Evolutionary conservation across 2,329 filamentous ascomycete genomes (phyloP).

Genomic region (Xylariaceae sp.): DNA sequence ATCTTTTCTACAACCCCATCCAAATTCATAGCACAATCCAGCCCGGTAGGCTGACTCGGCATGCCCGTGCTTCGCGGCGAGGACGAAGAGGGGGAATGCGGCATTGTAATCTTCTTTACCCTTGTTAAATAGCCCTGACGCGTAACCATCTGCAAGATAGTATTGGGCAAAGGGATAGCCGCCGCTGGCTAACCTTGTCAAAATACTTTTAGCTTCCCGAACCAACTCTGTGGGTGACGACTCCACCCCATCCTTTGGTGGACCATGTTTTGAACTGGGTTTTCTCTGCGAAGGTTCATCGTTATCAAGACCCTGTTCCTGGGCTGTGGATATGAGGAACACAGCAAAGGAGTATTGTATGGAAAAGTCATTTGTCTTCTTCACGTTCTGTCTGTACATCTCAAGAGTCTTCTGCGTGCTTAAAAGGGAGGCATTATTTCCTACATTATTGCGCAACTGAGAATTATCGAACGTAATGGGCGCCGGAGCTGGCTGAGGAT

Average conservation of each 20-base stretch:
- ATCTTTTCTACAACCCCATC: conserved; percentile 92
- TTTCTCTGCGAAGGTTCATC: conserved; percentile 54
- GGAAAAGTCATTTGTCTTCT: conserved; percentile 89
- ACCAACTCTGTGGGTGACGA: conserved; percentile 72
- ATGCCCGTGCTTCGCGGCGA: conserved; percentile 95
- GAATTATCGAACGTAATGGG: conserved; percentile 80
- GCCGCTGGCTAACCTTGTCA: conserved; percentile 83
- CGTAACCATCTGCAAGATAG: conserved; percentile 92
- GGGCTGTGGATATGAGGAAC: conserved; percentile 88
- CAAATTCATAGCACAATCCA: conserved; percentile 95
- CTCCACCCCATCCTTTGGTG: conserved; percentile 40
- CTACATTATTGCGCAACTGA: conserved; percentile 77
- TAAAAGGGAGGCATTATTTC: conserved; percentile 87
- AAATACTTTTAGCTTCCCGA: conserved; percentile 85
- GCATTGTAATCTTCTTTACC: conserved; percentile 90
- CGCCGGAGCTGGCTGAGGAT: conserved; percentile 76
- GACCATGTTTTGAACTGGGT: conserved; percentile 51
- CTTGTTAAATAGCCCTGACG: conserved; percentile 93
- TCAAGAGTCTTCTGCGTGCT: conserved; percentile 93
- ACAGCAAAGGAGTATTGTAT: conserved; percentile 97
- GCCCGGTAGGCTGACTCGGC: conserved; percentile 94
- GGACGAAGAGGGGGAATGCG: conserved; percentile 89
- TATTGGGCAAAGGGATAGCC: conserved; percentile 98
- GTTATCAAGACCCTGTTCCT: conserved; percentile 70
- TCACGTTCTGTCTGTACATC: conserved; percentile 96